Base-by-base conservation (phyloP, 495 filamentous ascomycete genomes). In the Lophiostoma macrostomum region DNA sequence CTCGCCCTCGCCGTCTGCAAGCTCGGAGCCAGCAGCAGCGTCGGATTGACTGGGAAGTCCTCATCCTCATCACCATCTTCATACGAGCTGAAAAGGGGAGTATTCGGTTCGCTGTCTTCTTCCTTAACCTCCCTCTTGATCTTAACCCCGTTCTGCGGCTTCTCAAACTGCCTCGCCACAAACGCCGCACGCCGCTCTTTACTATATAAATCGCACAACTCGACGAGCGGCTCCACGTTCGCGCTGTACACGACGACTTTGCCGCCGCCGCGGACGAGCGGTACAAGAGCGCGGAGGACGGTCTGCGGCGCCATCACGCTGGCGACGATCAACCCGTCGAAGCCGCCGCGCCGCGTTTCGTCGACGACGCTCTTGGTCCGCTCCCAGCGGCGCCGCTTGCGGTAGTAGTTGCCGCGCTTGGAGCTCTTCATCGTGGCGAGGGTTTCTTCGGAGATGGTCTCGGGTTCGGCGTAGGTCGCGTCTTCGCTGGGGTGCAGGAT, bases 211-310 rank as follows among this genome's bases (percentile, higher is more conserved):
- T 98, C 93, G 29, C 84, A 78, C 8, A 96, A 60, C 50, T 80
- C 75, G 0, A 81, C 76, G 18, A 96, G 73, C 0, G 89, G 80
- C 64, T 97, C 91, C 22, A 91, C 73, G 3, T 78, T 80, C 0
- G 88, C 84, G 1, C 79, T 83, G 70, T 91, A 97, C 23, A 96
- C 79, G n/a, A 88, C 83, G 1, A 96, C 81, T 7, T 85, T 80
- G 0, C 88, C 90, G 19, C 85, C 90, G 31, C 94, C 93, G 0
- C 83, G 76, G 0, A 98, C 77, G 0, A 96, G 74, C 0, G 90
- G 91, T 0, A 96, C 75, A 0, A 80, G 64, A 53, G 87, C 75
- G 43, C 77, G 80, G 34, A 98, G 72, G 16, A 97, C 78, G 7
- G 80, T 84, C n/a, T 78, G 70, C 0, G 86, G 83, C 47, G 90